These are phyloP conservation scores for Coemansia sp. DNA, from an alignment of 371 early-diverging fungal species.

Conservation along the genomic window DNA sequence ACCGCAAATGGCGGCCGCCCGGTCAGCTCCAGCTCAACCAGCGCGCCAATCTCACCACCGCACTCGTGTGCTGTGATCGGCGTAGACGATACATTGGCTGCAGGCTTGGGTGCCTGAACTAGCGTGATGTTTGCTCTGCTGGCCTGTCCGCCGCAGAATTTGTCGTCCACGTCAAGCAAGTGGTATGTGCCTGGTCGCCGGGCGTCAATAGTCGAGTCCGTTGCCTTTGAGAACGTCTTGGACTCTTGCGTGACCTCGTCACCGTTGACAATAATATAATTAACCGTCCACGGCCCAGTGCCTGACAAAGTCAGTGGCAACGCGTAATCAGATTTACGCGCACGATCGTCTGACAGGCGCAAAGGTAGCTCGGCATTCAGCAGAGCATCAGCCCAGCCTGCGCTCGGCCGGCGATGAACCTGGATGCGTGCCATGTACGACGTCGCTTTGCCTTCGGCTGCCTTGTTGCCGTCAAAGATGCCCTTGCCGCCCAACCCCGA, in stretches of 20 bases:
- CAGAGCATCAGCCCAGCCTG: conserved; percentile 24
- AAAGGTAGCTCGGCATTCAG: conserved; percentile 22
- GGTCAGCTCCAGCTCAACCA: conserved; percentile 39
- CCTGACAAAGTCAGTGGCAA: conserved; percentile 38
- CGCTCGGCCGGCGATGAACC: conserved; percentile 43
- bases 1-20: conserved; percentile 50
- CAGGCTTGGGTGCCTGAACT: conserved; percentile 28
- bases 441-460: conserved; percentile 26
- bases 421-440: conserved; percentile 42
- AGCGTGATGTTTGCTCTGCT: conserved; percentile 25
- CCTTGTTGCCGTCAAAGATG: conserved; percentile 17
- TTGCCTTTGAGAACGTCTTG: conserved; percentile 7
- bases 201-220: conserved; percentile 33
- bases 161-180: conserved; percentile 32
- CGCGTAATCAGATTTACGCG: conserved; percentile 33
- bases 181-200: conserved; percentile 36
- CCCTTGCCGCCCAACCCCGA: conserved; percentile 11
- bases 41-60: conserved; percentile 50
- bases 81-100: conserved; percentile 24
- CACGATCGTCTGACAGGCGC: conserved; percentile 41
- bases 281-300: conserved; percentile 48
- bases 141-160: conserved; percentile 28
- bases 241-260: conserved; percentile 15
- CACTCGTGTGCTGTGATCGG: conserved; percentile 50
- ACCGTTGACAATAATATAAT: conserved; percentile 27